Evolutionary conservation across 441 rosid genomes (phyloP).

Genomic region (Melastoma candidum): DNA sequence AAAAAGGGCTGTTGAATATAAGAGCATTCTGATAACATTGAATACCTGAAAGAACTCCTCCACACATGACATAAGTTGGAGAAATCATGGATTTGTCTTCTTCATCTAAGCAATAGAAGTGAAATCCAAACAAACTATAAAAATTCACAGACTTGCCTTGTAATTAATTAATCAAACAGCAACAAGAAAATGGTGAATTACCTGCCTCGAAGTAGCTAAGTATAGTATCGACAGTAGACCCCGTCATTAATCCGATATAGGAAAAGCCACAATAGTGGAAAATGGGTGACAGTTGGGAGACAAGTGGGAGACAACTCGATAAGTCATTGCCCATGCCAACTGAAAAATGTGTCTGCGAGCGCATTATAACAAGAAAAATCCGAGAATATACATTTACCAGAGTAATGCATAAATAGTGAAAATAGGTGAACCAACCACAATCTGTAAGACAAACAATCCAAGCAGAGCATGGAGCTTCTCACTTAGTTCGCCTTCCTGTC

Average conservation of each 20-base stretch:
- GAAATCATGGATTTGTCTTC: conserved; percentile 32
- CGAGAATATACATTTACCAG: no score
- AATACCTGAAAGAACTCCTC: conserved; percentile 71
- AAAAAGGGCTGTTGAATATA: conserved; percentile 4
- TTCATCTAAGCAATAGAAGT: conserved; percentile 25
- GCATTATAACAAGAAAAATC: no score
- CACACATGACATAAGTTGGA: conserved; percentile 45
- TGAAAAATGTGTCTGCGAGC: conserved; percentile 50
- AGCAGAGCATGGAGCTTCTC: conserved; percentile 56
- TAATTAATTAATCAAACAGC: conserved; percentile 3
- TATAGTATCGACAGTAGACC: conserved; percentile 39
- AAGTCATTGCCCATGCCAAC: conserved; percentile 28
- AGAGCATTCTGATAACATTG: background rate
- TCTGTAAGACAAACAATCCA: conserved; percentile 60
- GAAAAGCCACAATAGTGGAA: conserved; percentile 51
- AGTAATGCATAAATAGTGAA: background rate
- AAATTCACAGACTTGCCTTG: background rate
- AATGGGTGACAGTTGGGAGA: conserved; percentile 34
- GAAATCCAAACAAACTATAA: conserved; percentile 9
- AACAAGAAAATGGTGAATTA: conserved; percentile 12
- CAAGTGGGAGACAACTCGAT: conserved; percentile 30
- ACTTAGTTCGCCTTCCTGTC: conserved; percentile 42
- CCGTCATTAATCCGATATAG: conserved; percentile 58
- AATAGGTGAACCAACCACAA: conserved; percentile 42
- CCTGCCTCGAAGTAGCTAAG: conserved; percentile 34